These are phyloP conservation scores for Myriosclerotinia curreyana DNA, from an alignment of 2,329 filamentous ascomycete species.

Conservation along the genomic window DNA sequence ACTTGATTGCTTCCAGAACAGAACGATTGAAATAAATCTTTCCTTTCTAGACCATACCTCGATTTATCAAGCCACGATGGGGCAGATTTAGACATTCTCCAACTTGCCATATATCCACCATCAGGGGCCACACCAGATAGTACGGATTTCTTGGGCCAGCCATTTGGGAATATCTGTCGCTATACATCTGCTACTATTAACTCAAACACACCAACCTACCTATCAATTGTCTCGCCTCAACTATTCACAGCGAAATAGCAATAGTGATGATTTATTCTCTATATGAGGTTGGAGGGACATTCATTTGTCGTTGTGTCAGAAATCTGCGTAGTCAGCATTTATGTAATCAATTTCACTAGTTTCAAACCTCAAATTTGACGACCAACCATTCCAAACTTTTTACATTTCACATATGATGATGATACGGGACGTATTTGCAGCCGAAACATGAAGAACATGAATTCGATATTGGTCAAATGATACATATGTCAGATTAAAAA, in stretches of 20 bases:
- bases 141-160: conserved; percentile 15
- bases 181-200: too few relatives aligned
- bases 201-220: too few relatives aligned
- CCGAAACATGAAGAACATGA: background rate
- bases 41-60: too few relatives aligned
- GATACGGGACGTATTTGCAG: background rate
- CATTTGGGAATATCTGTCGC: conserved; percentile 2
- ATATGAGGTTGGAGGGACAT: background rate
- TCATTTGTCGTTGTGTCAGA: background rate
- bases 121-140: conserved; percentile 15
- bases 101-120: conserved; percentile 22
- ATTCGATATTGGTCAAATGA: background rate
- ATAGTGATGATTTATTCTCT: too few relatives aligned
- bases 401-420: background rate
- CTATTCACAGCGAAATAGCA: too few relatives aligned
- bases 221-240: too few relatives aligned
- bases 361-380: conserved; percentile 2
- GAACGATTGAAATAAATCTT: background rate
- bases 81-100: conserved; percentile 23
- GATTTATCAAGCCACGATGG: conserved; percentile 12
- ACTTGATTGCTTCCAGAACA: conserved; percentile 21
- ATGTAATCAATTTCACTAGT: conserved; percentile 9
- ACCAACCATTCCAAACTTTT: background rate
- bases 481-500: background rate
- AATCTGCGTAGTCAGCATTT: background rate